phyloP scores from a whole-genome alignment of 257 asterid genomes.

The Gynochthodes officinalis region DNA sequence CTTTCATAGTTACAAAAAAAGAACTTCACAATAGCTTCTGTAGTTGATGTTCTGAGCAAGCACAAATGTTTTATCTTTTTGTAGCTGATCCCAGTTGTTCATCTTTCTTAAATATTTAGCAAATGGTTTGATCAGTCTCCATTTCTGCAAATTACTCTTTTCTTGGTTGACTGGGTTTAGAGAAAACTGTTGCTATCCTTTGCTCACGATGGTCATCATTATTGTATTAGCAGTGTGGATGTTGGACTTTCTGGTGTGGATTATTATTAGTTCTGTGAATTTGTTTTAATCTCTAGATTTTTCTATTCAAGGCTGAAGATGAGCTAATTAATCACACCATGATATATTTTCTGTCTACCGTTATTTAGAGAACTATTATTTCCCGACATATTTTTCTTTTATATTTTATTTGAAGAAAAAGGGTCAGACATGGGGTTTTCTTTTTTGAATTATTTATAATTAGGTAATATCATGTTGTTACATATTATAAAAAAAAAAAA shows the following conservation, averaged over 20 bases:
- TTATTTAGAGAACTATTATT: too few relatives aligned
- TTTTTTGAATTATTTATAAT: background rate
- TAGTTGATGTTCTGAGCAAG: background rate
- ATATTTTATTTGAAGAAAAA: background rate
- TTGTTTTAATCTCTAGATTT: background rate
- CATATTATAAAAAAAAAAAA: too few relatives aligned
- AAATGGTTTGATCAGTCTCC: background rate
- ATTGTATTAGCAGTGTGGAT: background rate
- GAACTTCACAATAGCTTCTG: background rate
- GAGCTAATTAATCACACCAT: background rate
- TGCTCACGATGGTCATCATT: background rate
- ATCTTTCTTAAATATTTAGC: background rate
- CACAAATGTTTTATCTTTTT: constrained; percentile 8
- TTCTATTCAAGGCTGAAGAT: background rate
- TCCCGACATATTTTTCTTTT: background rate
- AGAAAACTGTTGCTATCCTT: background rate
- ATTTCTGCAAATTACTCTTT: background rate
- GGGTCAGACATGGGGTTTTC: background rate
- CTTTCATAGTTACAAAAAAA: background rate
- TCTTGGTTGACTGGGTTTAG: background rate
- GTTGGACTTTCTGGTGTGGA: constrained; percentile 1
- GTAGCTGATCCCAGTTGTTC: background rate
- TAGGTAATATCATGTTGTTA: background rate
- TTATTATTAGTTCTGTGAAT: background rate
- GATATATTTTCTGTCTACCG: too few relatives aligned